phyloP scores from a whole-genome alignment of 352 stramenopile species.

The Phytophthora cajani region DNA sequence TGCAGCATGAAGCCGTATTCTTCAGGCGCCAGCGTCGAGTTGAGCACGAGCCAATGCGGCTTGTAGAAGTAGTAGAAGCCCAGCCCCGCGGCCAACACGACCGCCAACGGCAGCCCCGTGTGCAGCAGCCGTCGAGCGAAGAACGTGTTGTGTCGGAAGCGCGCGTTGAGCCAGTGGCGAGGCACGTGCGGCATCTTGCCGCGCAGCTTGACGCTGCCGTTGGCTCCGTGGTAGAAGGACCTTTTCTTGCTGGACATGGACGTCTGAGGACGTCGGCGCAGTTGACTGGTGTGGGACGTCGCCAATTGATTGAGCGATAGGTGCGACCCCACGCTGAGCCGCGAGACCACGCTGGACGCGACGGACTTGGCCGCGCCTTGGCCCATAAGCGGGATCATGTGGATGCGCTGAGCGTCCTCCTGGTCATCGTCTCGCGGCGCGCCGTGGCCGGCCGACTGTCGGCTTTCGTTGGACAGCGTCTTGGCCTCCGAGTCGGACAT shows the following conservation, averaged over 20 bases:
- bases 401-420: conserved; percentile 38
- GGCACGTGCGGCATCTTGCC: conserved; percentile 65
- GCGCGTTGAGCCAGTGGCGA: conserved; percentile 58
- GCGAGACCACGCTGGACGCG: conserved; percentile 25
- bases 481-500: conserved; percentile 41
- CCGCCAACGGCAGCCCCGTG: conserved; percentile 45
- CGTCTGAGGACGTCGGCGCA: conserved; percentile 29
- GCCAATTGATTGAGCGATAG: conserved; percentile 33
- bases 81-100: conserved; percentile 53
- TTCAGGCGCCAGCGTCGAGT: conserved; percentile 21
- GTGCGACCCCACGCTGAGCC: conserved; percentile 33
- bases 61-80: conserved; percentile 81
- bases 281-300: conserved; percentile 20
- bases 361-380: conserved; percentile 34
- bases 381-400: conserved; percentile 38
- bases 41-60: conserved; percentile 53
- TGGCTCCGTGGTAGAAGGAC: conserved; percentile 52
- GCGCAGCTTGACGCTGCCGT: conserved; percentile 29
- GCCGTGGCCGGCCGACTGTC: conserved; percentile 29
- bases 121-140: conserved; percentile 71
- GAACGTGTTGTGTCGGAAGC: conserved; percentile 80
- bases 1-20: conserved; percentile 62
- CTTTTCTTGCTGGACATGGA: conserved; percentile 54
- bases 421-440: conserved; percentile 36
- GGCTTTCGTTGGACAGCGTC: conserved; percentile 23